Evolutionary conservation across 306 rosid genomes (phyloP).

Genomic region (Fragaria iinumae): DNA sequence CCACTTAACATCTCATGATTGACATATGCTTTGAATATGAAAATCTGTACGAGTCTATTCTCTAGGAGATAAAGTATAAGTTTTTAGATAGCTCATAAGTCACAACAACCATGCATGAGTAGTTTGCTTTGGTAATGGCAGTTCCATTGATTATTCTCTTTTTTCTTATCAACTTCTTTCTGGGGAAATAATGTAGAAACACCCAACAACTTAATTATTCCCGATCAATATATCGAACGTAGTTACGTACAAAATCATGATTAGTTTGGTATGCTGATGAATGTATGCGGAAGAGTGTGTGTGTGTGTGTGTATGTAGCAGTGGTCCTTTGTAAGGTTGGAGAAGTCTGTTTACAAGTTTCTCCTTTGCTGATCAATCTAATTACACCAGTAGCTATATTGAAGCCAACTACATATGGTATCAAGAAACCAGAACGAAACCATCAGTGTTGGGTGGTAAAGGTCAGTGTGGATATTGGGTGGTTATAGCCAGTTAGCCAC

Average conservation of each 20-base stretch:
- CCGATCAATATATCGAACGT: background rate
- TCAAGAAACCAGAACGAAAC: background rate
- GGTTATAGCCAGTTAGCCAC: background rate
- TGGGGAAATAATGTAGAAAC: background rate
- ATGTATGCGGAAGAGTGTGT: background rate
- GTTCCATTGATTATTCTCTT: background rate
- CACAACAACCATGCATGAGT: background rate
- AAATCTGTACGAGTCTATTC: background rate
- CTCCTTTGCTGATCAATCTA: background rate
- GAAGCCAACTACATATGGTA: too few species aligned
- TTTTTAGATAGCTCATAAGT: background rate
- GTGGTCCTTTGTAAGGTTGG: background rate
- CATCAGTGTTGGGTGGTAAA: background rate
- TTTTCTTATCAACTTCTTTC: constrained; percentile 1
- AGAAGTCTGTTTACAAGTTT: background rate
- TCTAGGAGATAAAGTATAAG: background rate
- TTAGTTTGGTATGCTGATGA: background rate
- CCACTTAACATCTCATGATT: constrained; percentile 6
- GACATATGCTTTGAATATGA: background rate
- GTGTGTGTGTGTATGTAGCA: background rate
- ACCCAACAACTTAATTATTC: background rate
- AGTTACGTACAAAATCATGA: background rate
- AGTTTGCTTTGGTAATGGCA: background rate
- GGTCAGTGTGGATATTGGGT: background rate
- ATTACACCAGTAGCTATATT: too few species aligned